Base-by-base conservation (phyloP, 345 rosid species). In the Combretum micranthum region DNA sequence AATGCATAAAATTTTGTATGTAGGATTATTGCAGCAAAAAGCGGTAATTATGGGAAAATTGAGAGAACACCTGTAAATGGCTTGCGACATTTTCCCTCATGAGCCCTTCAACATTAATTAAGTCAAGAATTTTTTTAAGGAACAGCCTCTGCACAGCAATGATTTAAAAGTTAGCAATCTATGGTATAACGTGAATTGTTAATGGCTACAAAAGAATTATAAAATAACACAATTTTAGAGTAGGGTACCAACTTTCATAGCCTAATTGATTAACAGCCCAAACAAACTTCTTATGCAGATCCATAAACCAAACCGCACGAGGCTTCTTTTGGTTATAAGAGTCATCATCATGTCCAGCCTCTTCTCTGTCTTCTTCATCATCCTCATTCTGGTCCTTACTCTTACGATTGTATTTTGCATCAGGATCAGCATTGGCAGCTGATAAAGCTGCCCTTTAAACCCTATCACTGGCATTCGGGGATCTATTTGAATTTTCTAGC, bases 1-100 rank as follows among this genome's bases (percentile, higher is more conserved):
- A 32, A 2, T 32, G 39, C 39, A 32, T 32, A 32, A 7, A 66
- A 72, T 5, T 20, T 51, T 20, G 20, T 1, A 4, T 51, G 26
- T 13, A 20, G 54, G 26, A 22, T 51, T n/a, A 53, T 17, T 21
- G 32, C 57, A 22, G 55, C 26, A 49, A 37, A 58, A 20, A 11
- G 16, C 42, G 15, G 19, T 15, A 23, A 44, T 42, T 3, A 42
- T 18, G 39, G 26, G 47, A 20, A 84, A 45, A 52, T 13, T 15
- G 48, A 64, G 21, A 15, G 20, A 32, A 54, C 72, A 70, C 99
- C 95, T 93, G 97, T 61, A 93, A 74, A 76, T 93, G 99, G 63
- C 99, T 89, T 42, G 99, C 99, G 22, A 93, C 99, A 67, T 93
- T 93, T 78, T 93, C 96, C 72, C 99, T 87, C 8, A 96, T 87